These are phyloP conservation scores for Wallemia mellicola DNA, from an alignment of 1,284 basidiomycete species.

Conservation along the genomic window DNA sequence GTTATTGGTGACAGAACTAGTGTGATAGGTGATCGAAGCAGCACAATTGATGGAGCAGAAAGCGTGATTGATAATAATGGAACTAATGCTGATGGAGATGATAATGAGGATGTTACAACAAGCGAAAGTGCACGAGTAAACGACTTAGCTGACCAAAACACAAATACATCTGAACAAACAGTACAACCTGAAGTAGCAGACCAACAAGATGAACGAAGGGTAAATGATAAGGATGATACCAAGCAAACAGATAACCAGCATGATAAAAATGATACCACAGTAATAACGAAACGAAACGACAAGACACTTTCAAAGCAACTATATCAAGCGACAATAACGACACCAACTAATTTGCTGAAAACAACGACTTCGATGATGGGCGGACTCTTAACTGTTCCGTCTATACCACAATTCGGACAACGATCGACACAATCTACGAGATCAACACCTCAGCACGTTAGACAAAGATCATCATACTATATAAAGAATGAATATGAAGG, in stretches of 20 bases:
- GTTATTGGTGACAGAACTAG: no score
- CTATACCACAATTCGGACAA: slow-evolving; percentile 61
- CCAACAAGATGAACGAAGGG: no score
- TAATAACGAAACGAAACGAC: neutral
- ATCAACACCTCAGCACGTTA: slow-evolving; percentile 34
- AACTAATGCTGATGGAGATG: no score
- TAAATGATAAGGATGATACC: no score
- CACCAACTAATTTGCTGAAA: neutral
- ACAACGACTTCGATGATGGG: neutral
- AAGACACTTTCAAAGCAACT: neutral
- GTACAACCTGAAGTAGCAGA: no score
- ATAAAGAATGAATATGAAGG: slow-evolving; percentile 55
- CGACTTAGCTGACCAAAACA: no score
- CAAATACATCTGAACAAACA: no score
- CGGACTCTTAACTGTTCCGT: neutral
- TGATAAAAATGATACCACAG: neutral
- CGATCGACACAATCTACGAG: slow-evolving; percentile 38
- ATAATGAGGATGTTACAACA: no score
- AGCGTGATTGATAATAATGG: no score
- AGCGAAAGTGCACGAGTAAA: no score
- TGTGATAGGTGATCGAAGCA: no score
- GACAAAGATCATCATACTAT: slow-evolving; percentile 27
- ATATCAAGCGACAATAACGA: neutral
- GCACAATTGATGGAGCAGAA: no score
- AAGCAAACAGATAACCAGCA: neutral